Conservation (phyloP, 306 rosid genomes). For the Prunus padus region DNA sequence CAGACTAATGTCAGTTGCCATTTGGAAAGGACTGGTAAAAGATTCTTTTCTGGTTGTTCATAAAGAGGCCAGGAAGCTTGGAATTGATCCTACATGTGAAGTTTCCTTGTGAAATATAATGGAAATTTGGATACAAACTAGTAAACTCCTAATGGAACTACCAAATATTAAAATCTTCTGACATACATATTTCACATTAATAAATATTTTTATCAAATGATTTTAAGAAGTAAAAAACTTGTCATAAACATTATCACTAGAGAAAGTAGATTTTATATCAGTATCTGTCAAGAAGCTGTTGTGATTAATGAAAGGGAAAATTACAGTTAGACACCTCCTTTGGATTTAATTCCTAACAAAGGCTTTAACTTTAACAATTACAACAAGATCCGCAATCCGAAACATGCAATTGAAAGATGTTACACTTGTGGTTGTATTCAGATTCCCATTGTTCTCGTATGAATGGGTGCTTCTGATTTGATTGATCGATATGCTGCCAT, state of each 20-base stretch:
- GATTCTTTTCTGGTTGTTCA: no score
- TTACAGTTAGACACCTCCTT: background rate
- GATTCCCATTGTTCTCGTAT: background rate
- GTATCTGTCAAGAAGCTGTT: background rate
- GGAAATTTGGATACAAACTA: no score
- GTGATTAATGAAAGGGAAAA: background rate
- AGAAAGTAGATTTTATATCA: background rate
- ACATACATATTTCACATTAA: no score
- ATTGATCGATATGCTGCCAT: conserved; percentile 17
- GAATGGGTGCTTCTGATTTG: background rate
- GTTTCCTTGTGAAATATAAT: no score
- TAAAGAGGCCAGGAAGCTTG: no score
- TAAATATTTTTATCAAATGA: no score
- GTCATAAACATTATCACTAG: background rate
- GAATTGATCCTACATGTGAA: no score
- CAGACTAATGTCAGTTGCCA: no score
- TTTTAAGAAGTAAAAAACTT: background rate
- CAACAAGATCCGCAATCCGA: background rate
- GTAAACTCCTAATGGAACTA: no score
- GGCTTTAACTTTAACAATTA: background rate
- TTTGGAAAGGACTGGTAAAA: no score
- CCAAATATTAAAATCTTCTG: no score
- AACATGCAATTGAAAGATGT: background rate
- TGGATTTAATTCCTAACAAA: background rate
- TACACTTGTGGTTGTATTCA: background rate